Evolutionary conservation across 768 basidiomycete genomes (phyloP).

Genomic region (Crassisporium funariophilum): DNA sequence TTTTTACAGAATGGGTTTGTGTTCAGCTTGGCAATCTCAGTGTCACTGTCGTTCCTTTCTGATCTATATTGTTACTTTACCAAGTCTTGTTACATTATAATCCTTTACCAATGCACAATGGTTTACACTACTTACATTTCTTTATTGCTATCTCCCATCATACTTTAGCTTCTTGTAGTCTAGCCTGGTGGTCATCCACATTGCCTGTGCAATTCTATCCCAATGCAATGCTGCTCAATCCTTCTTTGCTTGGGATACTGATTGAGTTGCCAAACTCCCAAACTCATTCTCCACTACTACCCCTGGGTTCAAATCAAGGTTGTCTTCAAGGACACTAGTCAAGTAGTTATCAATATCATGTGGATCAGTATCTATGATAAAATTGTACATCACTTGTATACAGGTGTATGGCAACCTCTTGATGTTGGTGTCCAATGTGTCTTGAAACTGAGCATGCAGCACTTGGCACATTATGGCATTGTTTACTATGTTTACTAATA

Average conservation of each 20-base stretch:
- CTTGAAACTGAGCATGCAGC: too few species aligned
- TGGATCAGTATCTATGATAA: slow-evolving; percentile 10
- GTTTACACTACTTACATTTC: slow-evolving; percentile 2
- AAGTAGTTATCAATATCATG: slow-evolving; percentile 6
- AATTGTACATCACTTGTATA: slow-evolving; percentile 5
- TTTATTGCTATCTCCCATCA: neutral
- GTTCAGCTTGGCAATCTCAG: slow-evolving; percentile 1
- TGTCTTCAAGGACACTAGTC: slow-evolving; percentile 5
- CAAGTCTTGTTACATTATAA: slow-evolving; percentile 2
- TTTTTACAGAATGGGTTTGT: slow-evolving; percentile 10
- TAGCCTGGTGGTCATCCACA: slow-evolving; percentile 15
- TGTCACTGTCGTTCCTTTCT: neutral
- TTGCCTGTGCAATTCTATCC: slow-evolving; percentile 24
- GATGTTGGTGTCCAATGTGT: too few species aligned
- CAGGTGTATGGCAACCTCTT: too few species aligned
- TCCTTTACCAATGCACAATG: slow-evolving; percentile 1
- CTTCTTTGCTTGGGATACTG: slow-evolving; percentile 6
- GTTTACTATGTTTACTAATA: too few species aligned
- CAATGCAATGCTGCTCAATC: slow-evolving; percentile 2
- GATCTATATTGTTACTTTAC: neutral
- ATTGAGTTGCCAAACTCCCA: slow-evolving; percentile 5
- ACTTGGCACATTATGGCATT: too few species aligned
- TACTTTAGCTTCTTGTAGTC: slow-evolving; percentile 1
- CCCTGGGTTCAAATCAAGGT: slow-evolving; percentile 5
- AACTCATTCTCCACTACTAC: slow-evolving; percentile 6